Evolutionary conservation across 2,329 filamentous ascomycete species (phyloP), one percentile per base, ranked within the genome.

Genomic region (Cryphonectria radicalis): DNA sequence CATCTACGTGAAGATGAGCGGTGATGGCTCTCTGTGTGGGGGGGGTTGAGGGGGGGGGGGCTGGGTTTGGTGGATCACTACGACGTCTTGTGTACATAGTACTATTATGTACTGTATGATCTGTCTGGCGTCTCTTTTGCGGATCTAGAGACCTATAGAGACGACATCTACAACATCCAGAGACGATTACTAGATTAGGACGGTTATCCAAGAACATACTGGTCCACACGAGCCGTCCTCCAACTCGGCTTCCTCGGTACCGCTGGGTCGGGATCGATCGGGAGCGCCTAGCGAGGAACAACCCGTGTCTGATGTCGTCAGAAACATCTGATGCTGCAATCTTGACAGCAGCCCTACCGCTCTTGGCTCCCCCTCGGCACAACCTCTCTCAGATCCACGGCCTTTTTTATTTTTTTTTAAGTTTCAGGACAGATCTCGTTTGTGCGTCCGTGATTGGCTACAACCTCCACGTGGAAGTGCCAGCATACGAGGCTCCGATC

Each of bases 401-500:
- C 3, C 7, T n/a, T n/a, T n/a, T n/a, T n/a, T n/a, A n/a, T n/a
- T n/a, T n/a, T 50, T 28, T 57, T 57, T 28, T 57, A 57, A 32
- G 25, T 59, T 59, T 8, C 25, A 32, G 55, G 14, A 4, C 28
- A 32, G 55, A 59, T 59, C 55, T 59, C 25, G 13, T 57, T 28
- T 10, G n/a, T 25, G n/a, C 53, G n/a, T 28, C 25, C 53, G 25
- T 28, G 53, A 28, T 57, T 57, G 28, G 55, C 14, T 32, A 32
- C 25, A 32, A 14, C 25, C 55, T 59, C 55, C 55, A 59, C 55
- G 55, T 59, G 55, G 55, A 32, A 32, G 1, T 59, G 28, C 14
- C 25, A 59, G 25, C 55, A 59, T 59, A 7, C 53, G n/a, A 57
- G 53, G 53, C 25, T 57, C 11, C 13, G 53, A 6, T 17, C 74